Conservation (phyloP, 768 basidiomycete species). For the Rhizopogon sp. region DNA sequence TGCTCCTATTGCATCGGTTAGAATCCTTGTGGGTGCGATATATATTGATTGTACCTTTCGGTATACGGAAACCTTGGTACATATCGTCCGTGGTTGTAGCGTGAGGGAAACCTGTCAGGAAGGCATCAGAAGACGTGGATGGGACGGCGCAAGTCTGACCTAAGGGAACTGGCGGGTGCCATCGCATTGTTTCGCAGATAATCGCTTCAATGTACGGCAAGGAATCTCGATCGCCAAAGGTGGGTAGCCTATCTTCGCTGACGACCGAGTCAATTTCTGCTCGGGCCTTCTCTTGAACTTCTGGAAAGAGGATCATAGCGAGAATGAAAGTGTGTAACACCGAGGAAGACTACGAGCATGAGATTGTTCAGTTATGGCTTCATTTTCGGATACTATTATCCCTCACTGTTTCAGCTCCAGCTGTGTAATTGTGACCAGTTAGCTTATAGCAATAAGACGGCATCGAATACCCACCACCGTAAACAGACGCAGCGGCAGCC, state of each 20-base stretch:
- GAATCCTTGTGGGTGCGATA: background rate
- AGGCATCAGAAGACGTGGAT: background rate
- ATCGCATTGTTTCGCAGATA: conserved; percentile 4
- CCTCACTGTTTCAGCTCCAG: background rate
- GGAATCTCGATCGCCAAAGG: background rate
- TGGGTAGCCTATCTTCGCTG: background rate
- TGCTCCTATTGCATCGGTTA: background rate
- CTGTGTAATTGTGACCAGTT: background rate
- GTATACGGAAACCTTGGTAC: background rate
- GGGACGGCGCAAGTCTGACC: background rate
- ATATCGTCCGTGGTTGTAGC: background rate
- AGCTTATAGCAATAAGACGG: background rate
- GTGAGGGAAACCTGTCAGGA: background rate
- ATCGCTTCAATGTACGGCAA: conserved; percentile 7
- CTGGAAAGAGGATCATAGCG: conserved; percentile 4
- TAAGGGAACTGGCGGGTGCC: background rate
- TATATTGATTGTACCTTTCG: background rate
- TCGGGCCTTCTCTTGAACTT: conserved; percentile 3
- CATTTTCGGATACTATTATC: background rate
- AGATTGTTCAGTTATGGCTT: background rate
- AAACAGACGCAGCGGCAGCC: background rate
- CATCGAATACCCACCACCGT: background rate
- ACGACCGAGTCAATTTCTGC: conserved; percentile 4
- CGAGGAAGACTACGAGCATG: background rate
- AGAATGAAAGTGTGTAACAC: conserved; percentile 1